A percentile compares a stretch with the other conserved stretches of the same genome.
phyloP scores from a whole-genome alignment of 768 basidiomycete genomes.

The Kwoniella botswanensis region DNA sequence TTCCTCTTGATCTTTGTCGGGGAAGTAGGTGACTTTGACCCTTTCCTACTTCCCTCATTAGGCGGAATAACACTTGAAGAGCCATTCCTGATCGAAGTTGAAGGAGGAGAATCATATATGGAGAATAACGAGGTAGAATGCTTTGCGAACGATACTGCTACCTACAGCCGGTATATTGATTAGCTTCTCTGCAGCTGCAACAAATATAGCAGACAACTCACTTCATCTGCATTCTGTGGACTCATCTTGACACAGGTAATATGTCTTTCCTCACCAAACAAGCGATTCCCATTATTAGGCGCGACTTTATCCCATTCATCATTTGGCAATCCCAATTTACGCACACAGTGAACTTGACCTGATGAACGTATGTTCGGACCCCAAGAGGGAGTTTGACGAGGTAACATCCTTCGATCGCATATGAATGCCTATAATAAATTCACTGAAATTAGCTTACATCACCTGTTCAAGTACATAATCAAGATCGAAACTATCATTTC shows the following conservation, averaged over 20 bases:
- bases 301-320: slow-evolving; percentile 42
- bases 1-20: background rate
- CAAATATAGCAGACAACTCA: slow-evolving; percentile 23
- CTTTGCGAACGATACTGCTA: slow-evolving; percentile 44
- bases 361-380: slow-evolving; percentile 65
- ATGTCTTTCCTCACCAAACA: slow-evolving; percentile 43
- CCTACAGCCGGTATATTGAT: slow-evolving; percentile 21
- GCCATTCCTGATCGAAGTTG: slow-evolving; percentile 8
- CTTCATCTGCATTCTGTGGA: slow-evolving; percentile 52
- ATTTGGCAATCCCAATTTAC: slow-evolving; percentile 71
- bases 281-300: slow-evolving; percentile 22
- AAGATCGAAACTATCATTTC: too few species aligned
- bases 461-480: too few species aligned
- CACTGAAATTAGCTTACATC: background rate
- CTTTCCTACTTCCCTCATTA: slow-evolving; percentile 1
- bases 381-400: slow-evolving; percentile 73
- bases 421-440: slow-evolving; percentile 69
- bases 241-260: slow-evolving; percentile 58
- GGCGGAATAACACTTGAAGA: slow-evolving; percentile 20
- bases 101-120: slow-evolving; percentile 48
- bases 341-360: slow-evolving; percentile 75
- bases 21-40: background rate
- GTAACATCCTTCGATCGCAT: slow-evolving; percentile 78
- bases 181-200: background rate
- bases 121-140: slow-evolving; percentile 54